Evolutionary conservation across 768 basidiomycete species (phyloP).

Genomic region (Boletus sensibilis): DNA sequence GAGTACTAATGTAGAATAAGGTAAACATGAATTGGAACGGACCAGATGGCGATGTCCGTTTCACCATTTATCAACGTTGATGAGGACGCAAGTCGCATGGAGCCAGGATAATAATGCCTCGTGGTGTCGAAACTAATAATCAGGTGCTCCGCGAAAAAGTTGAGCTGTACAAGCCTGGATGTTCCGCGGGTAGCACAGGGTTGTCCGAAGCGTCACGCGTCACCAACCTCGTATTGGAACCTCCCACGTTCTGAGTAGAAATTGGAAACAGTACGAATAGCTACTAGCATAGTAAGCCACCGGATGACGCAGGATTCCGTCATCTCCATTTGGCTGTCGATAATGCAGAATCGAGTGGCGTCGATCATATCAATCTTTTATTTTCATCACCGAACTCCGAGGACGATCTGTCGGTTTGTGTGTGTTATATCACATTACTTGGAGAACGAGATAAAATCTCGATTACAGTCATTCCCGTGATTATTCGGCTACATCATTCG

Average conservation of each 20-base stretch:
- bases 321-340: background rate
- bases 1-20: background rate
- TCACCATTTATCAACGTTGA: background rate
- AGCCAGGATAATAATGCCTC: background rate
- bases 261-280: background rate
- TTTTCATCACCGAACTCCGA: constrained; percentile 3
- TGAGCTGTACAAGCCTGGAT: background rate
- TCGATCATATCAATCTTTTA: background rate
- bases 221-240: background rate
- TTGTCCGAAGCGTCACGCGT: background rate
- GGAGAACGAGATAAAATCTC: background rate
- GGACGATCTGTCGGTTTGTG: constrained; percentile 8
- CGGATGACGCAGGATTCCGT: background rate
- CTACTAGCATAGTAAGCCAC: background rate
- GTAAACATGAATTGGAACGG: background rate
- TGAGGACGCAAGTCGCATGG: background rate
- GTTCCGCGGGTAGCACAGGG: background rate
- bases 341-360: background rate
- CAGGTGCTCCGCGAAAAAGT: background rate
- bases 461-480: constrained; percentile 6
- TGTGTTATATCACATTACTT: constrained; percentile 4
- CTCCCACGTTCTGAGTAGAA: background rate
- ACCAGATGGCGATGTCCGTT: background rate
- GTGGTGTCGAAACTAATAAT: background rate
- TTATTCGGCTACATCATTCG: constrained; percentile 3